A percentile compares a stretch with the other conserved stretches of the same genome.
phyloP scores from a whole-genome alignment of 257 asterid species.

The Dorcoceras hygrometricum region DNA sequence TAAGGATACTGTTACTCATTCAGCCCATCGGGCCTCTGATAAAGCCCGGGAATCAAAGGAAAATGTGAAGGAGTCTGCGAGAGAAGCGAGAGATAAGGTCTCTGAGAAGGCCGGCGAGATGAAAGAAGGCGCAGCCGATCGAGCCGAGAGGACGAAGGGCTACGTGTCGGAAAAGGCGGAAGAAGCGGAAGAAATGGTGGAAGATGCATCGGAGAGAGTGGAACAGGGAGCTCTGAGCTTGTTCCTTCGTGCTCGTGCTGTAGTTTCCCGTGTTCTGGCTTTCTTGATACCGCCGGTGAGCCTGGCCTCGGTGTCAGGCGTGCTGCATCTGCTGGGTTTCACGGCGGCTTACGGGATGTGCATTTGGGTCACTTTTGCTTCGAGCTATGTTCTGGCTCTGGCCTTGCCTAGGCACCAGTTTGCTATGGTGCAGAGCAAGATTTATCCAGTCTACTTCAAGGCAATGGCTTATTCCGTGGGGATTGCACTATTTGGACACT shows the following conservation, averaged over 20 bases:
- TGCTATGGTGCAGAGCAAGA: constrained; percentile 65
- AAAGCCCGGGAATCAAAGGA: constrained; percentile 27
- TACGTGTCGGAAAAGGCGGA: constrained; percentile 16
- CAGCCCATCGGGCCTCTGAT: constrained; percentile 7
- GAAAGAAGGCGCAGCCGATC: constrained; percentile 17
- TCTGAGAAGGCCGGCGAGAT: neutral
- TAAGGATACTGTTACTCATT: constrained; percentile 17
- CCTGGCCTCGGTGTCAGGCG: constrained; percentile 27
- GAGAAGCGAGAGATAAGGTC: constrained; percentile 23
- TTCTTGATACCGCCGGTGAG: constrained; percentile 28
- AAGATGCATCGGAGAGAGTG: constrained; percentile 21
- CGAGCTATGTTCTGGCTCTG: constrained; percentile 60
- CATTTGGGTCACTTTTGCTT: constrained; percentile 68
- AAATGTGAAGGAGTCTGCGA: constrained; percentile 22
- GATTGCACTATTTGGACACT: constrained; percentile 49
- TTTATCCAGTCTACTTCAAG: constrained; percentile 70
- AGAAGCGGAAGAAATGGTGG: constrained; percentile 24
- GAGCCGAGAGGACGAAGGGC: constrained; percentile 20
- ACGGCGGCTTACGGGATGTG: constrained; percentile 66
- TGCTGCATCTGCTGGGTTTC: constrained; percentile 50
- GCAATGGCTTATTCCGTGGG: constrained; percentile 64
- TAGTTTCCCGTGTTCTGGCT: constrained; percentile 25
- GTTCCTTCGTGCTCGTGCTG: constrained; percentile 27
- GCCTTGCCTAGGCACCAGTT: constrained; percentile 73
- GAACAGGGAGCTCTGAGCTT: constrained; percentile 22